Evolutionary conservation across 176 grass and related monocot genomes (phyloP), one percentile per base, ranked within the genome.

Genomic region (Urochloa ruziziensis): DNA sequence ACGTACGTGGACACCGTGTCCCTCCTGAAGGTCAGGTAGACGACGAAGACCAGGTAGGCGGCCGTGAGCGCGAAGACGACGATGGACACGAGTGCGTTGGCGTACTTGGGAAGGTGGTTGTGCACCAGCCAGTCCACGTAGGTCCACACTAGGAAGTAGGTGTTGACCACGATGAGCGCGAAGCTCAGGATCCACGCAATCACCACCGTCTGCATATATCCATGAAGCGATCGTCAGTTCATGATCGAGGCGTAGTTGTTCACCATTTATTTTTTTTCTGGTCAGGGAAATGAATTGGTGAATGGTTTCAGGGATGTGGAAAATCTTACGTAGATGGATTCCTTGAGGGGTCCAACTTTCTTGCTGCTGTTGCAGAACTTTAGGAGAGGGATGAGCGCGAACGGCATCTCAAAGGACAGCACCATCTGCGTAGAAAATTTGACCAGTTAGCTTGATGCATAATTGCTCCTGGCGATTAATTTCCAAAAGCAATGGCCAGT

Each of bases 1-100:
- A 73, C 53, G 42, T 88, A 89, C 6, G 92, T 89, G 16, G 35
- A 49, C 43, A 81, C 83, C 16, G 23, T 70, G 61, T 94, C 89
- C 80, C 73, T 94, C 37, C 92, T 89, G 58, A 91, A 89, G n/a
- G 83, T 86, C 39, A 91, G 73, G 83, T 91, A 94, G 80, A 91
- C 48, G 7, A 94, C 5, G 17, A 77, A 77, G 30, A 74, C 21
- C 6, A 94, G 67, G 75, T 94, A 94, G 44, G 60, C 47, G 34
- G 70, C 83, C 86, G 81, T 80, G 62, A 87, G 62, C 2, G 89
- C 58, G 74, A 88, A 78, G 30, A 86, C 70, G 42, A 73, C 12
- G 49, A 86, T 19, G 71, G 70, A 85, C 34, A 82, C 3, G 35
- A 91, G 57, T 10, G 19, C 78, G 6, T 32, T 91, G 65, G 56